Base-by-base conservation (phyloP, 2,329 filamentous ascomycete species). In the Domatiomyces catenatus region DNA sequence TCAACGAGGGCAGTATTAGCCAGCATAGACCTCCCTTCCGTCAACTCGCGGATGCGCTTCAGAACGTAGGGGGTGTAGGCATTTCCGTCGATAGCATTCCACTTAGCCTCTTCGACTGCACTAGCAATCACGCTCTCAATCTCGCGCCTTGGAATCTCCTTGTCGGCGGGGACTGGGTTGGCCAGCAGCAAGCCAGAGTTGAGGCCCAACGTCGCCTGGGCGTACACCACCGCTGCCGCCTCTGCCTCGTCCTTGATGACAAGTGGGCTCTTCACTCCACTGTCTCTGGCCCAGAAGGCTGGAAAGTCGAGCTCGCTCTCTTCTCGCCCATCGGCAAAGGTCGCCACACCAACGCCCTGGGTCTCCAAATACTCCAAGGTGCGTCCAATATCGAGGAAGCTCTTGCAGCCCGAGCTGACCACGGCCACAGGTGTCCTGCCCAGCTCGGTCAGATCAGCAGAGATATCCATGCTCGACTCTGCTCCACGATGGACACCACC, bases 401-500 rank as follows among this genome's bases (percentile, higher is more conserved):
- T 92, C 70, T 98, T 98, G 70, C 87, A 93, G 12, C 92, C 92
- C 57, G 85, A 87, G 66, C 83, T 85, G 48, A 98, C 74, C 2
- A 98, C 89, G 22, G 89, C 83, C 48, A 98, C 83, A 8, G 86
- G 80, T 6, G 89, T 95, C 52, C 88, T 77, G 15, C 92, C 89
- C 48, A 98, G 77, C 72, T 96, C 92, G 3, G 86, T 95, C 54
- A 98, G 74, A 67, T 98, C 92, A 42, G 92, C 90, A 54, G 90
- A 96, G 55, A 98, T 79, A 64, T 98, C 92, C 81, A 96, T 83
- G 6, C 84, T 85, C 58, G 76, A 76, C 64, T 95, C 83, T 46
- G 81, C 92, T 49, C 86, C 89, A 44, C 89, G 81, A 66, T 98
- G 92, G 20, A 98, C 92, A 52, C 92, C 92, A 50, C 92, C 90